Evolutionary conservation across 495 filamentous ascomycete species (phyloP), one percentile per base, ranked within the genome.

Genomic region (Xanthoparmelia taractica): DNA sequence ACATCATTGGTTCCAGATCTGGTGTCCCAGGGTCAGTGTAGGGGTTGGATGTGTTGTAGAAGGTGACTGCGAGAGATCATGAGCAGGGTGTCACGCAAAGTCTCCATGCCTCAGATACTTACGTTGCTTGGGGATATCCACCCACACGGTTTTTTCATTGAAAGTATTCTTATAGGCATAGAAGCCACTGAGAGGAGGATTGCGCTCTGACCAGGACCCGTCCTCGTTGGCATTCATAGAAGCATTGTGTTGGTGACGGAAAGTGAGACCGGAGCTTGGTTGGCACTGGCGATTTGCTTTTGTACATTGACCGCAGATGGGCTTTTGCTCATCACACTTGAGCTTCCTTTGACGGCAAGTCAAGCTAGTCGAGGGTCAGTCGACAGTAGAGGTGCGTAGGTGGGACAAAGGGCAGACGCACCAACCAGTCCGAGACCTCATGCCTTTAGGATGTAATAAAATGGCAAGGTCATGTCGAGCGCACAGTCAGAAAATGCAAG

Each of bases 121-220:
- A 80, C 79, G 75, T 60, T 82, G 73, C 66, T 82, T 83, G 8
- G 85, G 85, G 56, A 87, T 78, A 63, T 86, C 82, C 31, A 88
- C 72, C 85, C 85, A 88, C 8, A 82, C 74, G 50, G 78, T 84
- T 65, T 82, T 76, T 63, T 82, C 77, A 60, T 80, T 78, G 67
- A 88, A 88, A 4, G 85, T 86, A 69, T 88, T 84, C 69, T 82
- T 85, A 69, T 88, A 88, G 37, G 82, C 84, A 69, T 86, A 88
- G 69, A 87, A 88, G n/a, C 82, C 81, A 58, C 80, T 81, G 61
- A 88, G 73, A 61, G 72, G 77, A 48, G 66, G 68, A 0, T 73
- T 75, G 25, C 73, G 74, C 25, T 76, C 79, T 61, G 73, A 74
- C 18, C 73, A 72, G 8, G 78, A 71, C 18, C 69, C 69, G 7